Conservation (phyloP, 768 basidiomycete species). For the Pisolithus sp. region DNA sequence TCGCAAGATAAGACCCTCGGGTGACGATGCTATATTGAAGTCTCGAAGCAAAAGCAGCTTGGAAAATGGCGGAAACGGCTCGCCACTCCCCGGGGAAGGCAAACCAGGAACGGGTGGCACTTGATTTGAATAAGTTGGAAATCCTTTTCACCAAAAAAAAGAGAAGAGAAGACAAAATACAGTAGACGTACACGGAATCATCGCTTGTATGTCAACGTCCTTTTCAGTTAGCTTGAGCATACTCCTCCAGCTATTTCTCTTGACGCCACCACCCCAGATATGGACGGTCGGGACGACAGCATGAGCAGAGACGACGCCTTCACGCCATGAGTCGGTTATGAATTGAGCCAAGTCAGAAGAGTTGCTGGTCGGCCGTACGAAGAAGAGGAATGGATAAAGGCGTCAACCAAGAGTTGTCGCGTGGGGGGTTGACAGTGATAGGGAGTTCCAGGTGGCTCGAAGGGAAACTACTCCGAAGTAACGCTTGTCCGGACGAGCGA, state of each 20-base stretch:
- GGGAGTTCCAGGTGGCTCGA: conserved; percentile 50
- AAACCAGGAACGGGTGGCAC: conserved; percentile 64
- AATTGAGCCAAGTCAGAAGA: conserved; percentile 43
- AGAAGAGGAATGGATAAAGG: conserved; percentile 44
- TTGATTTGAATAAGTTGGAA: conserved; percentile 21
- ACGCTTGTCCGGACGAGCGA: conserved; percentile 30
- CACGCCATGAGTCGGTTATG: conserved; percentile 51
- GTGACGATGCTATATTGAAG: conserved; percentile 39
- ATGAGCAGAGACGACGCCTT: conserved; percentile 40
- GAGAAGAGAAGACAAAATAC: neutral
- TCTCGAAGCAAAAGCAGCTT: conserved; percentile 55
- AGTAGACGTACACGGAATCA: conserved; percentile 45
- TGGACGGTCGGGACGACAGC: conserved; percentile 37
- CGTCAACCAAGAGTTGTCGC: conserved; percentile 52
- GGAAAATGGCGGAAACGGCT: conserved; percentile 49
- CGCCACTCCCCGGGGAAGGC: conserved; percentile 47
- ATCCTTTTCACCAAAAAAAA: no score
- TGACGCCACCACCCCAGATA: conserved; percentile 46
- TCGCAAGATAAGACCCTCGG: conserved; percentile 33
- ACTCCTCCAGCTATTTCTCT: conserved; percentile 42
- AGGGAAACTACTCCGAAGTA: conserved; percentile 44
- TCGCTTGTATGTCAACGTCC: conserved; percentile 41
- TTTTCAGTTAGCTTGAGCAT: conserved; percentile 33
- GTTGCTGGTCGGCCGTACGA: conserved; percentile 50
- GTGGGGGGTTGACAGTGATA: conserved; percentile 32